These are phyloP conservation scores for Cucumis melo DNA, from an alignment of 306 rosid genomes.

Conservation along the genomic window DNA sequence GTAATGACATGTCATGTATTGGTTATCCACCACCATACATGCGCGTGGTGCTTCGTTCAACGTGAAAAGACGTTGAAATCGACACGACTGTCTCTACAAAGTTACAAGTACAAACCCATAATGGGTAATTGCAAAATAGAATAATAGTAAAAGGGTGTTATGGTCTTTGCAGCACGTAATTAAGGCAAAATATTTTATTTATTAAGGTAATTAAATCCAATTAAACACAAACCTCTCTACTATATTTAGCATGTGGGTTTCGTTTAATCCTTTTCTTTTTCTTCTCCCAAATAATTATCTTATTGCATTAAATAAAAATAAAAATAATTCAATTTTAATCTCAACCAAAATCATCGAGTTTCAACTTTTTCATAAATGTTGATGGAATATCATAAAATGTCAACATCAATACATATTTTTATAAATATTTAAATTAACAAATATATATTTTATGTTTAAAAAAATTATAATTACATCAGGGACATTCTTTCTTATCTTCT, in stretches of 20 bases:
- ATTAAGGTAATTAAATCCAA: neutral
- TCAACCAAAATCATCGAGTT: no score
- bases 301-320: neutral
- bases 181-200: neutral
- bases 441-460: no score
- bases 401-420: no score
- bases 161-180: neutral
- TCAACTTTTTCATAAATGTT: no score
- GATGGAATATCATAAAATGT: no score
- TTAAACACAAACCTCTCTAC: neutral
- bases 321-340: no score
- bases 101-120: no score
- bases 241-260: neutral
- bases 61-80: neutral
- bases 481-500: no score
- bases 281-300: neutral
- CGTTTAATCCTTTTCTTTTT: neutral
- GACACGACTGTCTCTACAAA: neutral
- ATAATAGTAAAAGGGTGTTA: neutral
- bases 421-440: no score
- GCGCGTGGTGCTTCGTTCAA: neutral
- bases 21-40: neutral
- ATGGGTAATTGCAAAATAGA: neutral
- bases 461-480: no score
- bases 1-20: neutral